phyloP scores from a whole-genome alignment of 2,329 filamentous ascomycete genomes.

The Calonectria pseudoreteaudii region DNA sequence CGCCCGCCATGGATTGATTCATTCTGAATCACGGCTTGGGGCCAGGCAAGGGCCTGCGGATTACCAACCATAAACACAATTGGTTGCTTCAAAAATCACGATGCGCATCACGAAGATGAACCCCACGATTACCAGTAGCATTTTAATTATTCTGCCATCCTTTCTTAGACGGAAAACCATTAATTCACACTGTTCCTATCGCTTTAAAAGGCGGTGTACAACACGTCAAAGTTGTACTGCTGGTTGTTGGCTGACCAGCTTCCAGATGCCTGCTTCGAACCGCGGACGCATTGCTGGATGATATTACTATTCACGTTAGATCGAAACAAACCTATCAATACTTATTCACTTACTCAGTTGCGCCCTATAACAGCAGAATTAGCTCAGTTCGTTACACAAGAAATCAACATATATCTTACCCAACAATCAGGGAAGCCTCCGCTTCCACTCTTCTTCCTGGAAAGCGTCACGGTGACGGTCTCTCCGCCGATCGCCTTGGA shows the following conservation, averaged over 20 bases:
- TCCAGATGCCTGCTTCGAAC: slow-evolving; percentile 6
- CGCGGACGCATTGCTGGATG: slow-evolving; percentile 26
- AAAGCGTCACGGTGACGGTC: slow-evolving; percentile 23
- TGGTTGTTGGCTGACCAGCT: slow-evolving; percentile 22
- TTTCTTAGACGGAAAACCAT: neutral
- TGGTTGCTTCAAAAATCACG: neutral
- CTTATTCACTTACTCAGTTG: slow-evolving; percentile 19
- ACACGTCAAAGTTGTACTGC: slow-evolving; percentile 8
- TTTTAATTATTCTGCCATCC: neutral
- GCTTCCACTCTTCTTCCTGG: slow-evolving; percentile 23
- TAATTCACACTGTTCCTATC: neutral
- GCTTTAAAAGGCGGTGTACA: neutral
- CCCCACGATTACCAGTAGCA: no score
- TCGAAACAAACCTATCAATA: no score
- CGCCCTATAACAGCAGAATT: slow-evolving; percentile 9
- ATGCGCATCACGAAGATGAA: neutral
- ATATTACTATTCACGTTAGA: slow-evolving; percentile 24
- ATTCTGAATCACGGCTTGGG: no score
- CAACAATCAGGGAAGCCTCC: slow-evolving; percentile 32
- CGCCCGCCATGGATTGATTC: no score
- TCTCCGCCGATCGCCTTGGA: slow-evolving; percentile 1
- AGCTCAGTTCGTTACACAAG: neutral
- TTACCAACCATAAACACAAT: neutral
- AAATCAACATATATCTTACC: slow-evolving; percentile 5
- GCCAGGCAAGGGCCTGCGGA: no score